phyloP scores from a whole-genome alignment of 2,329 filamentous ascomycete species.

The Botrytis aclada region DNA sequence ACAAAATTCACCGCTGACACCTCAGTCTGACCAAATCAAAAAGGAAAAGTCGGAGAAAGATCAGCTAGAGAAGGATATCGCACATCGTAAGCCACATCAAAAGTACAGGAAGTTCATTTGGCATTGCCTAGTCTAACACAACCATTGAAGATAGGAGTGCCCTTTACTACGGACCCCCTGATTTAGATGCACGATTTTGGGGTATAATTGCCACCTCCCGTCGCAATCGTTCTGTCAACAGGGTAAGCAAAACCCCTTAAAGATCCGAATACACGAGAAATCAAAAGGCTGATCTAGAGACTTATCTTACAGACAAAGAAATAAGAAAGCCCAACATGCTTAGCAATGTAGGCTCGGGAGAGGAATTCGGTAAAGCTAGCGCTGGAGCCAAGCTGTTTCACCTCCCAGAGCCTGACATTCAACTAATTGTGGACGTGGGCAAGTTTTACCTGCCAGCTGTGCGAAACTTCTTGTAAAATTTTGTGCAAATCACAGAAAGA shows the following conservation, averaged over 20 bases:
- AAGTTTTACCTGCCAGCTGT: neutral
- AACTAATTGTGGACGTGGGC: neutral
- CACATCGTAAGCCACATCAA: too few species aligned
- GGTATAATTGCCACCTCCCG: neutral
- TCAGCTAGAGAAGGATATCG: neutral
- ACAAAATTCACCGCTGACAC: neutral
- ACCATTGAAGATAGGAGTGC: neutral
- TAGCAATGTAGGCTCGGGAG: neutral
- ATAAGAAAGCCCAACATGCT: fast-evolving
- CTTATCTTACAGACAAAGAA: neutral
- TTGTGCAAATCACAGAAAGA: too few species aligned
- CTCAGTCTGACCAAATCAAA: too few species aligned
- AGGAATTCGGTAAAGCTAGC: neutral
- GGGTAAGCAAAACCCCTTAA: neutral
- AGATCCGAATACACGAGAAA: neutral
- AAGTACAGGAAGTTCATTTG: fast-evolving
- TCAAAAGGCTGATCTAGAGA: neutral
- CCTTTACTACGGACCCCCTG: neutral
- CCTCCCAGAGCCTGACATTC: neutral
- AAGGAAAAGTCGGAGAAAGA: neutral
- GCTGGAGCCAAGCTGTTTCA: neutral
- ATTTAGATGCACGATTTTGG: neutral
- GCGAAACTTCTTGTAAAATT: neutral
- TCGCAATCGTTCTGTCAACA: neutral
- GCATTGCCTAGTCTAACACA: neutral